Percentiles rank a stretch among this genome's conserved stretches.
phyloP scores from a whole-genome alignment of 2,329 filamentous ascomycete genomes.

The Pseudogymnoascus sp. region DNA sequence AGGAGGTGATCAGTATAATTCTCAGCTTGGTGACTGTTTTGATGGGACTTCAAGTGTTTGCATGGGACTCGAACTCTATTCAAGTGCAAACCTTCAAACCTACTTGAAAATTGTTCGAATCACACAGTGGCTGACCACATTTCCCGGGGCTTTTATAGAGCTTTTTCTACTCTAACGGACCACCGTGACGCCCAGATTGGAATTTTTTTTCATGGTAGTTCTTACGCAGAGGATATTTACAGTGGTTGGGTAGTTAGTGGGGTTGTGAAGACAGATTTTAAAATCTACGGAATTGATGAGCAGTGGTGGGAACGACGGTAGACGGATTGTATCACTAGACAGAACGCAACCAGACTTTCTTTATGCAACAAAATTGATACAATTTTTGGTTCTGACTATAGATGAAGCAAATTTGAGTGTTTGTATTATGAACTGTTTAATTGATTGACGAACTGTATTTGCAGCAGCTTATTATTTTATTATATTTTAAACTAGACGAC shows the following conservation, averaged over 20 bases:
- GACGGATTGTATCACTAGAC: neutral
- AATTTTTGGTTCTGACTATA: neutral
- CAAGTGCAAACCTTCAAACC: neutral
- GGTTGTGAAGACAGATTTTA: neutral
- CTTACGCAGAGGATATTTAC: neutral
- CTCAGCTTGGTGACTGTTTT: neutral
- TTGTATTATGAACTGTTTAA: neutral
- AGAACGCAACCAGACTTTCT: neutral
- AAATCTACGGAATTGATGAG: neutral
- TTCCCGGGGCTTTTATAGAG: neutral
- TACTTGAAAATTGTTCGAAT: neutral
- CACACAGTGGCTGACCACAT: neutral
- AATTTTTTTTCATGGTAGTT: neutral
- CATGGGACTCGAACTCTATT: neutral
- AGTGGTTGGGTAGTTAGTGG: neutral
- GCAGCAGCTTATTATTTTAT: neutral
- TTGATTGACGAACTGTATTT: neutral
- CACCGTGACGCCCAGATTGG: neutral
- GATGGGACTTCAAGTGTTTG: neutral
- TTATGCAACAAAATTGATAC: neutral
- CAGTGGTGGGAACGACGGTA: neutral
- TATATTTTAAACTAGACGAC: neutral
- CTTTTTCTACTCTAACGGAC: neutral
- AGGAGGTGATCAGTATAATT: neutral
- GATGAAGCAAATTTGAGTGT: neutral